phyloP scores from a whole-genome alignment of 257 asterid species.

The Datura wrightii region DNA sequence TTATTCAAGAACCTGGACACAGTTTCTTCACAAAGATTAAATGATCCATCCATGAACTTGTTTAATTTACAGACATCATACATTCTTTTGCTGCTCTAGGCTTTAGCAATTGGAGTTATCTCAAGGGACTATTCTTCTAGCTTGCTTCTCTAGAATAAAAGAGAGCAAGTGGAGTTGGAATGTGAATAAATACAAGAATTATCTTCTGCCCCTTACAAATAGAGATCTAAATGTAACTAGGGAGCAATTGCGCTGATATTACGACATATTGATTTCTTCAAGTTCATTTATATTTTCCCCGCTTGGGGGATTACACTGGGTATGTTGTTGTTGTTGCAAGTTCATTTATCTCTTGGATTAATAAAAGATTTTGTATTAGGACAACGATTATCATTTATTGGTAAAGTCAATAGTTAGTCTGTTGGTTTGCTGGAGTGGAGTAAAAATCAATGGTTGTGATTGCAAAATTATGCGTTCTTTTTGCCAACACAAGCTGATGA shows the following conservation, averaged over 20 bases:
- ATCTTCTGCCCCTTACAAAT: neutral
- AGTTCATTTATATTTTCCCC: neutral
- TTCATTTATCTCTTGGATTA: neutral
- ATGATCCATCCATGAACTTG: neutral
- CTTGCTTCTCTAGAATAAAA: neutral
- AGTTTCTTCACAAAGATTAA: neutral
- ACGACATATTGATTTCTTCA: conserved; percentile 24
- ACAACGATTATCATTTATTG: neutral
- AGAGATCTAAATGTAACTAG: conserved; percentile 12
- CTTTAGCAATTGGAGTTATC: neutral
- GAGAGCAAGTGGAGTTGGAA: neutral
- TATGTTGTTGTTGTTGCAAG: neutral
- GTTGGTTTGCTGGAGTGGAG: conserved; percentile 18
- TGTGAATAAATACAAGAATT: neutral
- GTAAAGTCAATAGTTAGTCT: neutral
- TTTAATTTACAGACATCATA: neutral
- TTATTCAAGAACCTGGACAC: neutral
- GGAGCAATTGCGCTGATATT: neutral
- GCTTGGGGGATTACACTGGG: too few species aligned
- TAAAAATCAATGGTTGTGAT: neutral
- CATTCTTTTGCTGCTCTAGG: neutral
- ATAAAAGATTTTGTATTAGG: neutral
- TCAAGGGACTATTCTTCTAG: neutral
- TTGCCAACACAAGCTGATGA: neutral
- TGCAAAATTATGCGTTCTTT: neutral